Evolutionary conservation across 768 basidiomycete species (phyloP), one percentile per base, ranked within the genome.

Genomic region (Auriculariales sp.): DNA sequence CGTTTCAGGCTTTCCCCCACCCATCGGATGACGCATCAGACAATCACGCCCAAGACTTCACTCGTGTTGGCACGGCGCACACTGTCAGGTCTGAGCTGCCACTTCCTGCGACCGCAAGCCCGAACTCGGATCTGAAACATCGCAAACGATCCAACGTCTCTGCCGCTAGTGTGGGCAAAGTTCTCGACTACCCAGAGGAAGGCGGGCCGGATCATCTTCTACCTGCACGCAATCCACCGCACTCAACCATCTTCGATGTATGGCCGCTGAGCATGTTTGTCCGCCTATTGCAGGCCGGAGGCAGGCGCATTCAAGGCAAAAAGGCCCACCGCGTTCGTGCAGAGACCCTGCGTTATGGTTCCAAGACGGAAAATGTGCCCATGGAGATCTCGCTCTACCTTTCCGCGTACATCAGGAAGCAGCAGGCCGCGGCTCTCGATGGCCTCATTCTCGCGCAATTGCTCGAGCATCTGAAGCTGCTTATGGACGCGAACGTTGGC

Each of bases 391-490:
- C 50, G 22, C 44, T 46, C 3, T 51, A 51, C 28, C 39, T 51
- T 68, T 84, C 28, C 67, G 79, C 3, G 65, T 73, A 0, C 59
- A 83, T 48, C 80, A 82, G 58, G 49, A 57, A 15, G n/a, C n/a
- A n/a, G n/a, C n/a, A n/a, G n/a, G n/a, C n/a, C 67, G 79, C 32
- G 39, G 50, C n/a, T 17, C 17, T 45, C 14, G 50, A 51, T 28
- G 50, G 50, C 10, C 44, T 51, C 19, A 46, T 35, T 24, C 24
- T 29, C 25, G 50, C 25, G 3, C 29, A 32, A 10, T 17, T 51
- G 6, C 17, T 46, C 17, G 50, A 45, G 1, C 42, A 42, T 22
- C 17, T 45, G 10, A 36, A 45, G 17, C 27, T 30, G 14, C 24
- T 51, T 5, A 19, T 47, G 28, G 50, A 51, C 24, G 50, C 50